Percentiles rank a stretch among this genome's conserved stretches.
These are phyloP conservation scores for Terana coerulea DNA, from an alignment of 768 basidiomycete species.

Conservation along the genomic window DNA sequence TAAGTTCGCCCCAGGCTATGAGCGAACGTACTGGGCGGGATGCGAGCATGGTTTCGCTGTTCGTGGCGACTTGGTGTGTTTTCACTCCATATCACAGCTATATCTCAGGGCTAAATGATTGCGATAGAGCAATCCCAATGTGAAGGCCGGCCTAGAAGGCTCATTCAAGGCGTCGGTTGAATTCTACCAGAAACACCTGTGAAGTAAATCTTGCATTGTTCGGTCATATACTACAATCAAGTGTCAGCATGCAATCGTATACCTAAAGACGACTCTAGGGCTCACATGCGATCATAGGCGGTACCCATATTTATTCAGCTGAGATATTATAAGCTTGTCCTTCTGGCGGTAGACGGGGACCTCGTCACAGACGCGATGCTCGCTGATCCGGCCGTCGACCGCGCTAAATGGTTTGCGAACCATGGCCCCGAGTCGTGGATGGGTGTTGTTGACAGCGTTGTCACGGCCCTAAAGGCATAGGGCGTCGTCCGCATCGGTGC, in stretches of 20 bases:
- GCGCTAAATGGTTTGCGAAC: conserved; percentile 30
- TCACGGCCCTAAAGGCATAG: conserved; percentile 50
- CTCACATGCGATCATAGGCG: no score
- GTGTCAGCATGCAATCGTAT: no score
- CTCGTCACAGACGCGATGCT: conserved; percentile 12
- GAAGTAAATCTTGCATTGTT: no score
- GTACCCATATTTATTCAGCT: no score
- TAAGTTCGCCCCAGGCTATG: conserved; percentile 29
- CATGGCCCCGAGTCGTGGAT: conserved; percentile 24
- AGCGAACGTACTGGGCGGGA: conserved; percentile 27
- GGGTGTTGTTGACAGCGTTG: conserved; percentile 51
- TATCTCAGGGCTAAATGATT: neutral
- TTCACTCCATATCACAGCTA: neutral
- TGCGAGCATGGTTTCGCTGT: conserved; percentile 33
- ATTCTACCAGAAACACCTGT: conserved; percentile 44
- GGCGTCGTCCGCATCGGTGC: conserved; percentile 59
- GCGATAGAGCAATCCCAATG: conserved; percentile 36
- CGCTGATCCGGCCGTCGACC: conserved; percentile 23
- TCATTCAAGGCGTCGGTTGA: conserved; percentile 55
- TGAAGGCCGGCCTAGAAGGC: conserved; percentile 62
- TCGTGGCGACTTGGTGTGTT: conserved; percentile 28
- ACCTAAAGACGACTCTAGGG: no score
- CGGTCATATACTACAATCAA: no score
- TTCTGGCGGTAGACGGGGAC: no score
- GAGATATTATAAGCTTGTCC: no score